Base-by-base conservation (phyloP, 805 yeast species). In the Aciculoconidium aculeatum region DNA sequence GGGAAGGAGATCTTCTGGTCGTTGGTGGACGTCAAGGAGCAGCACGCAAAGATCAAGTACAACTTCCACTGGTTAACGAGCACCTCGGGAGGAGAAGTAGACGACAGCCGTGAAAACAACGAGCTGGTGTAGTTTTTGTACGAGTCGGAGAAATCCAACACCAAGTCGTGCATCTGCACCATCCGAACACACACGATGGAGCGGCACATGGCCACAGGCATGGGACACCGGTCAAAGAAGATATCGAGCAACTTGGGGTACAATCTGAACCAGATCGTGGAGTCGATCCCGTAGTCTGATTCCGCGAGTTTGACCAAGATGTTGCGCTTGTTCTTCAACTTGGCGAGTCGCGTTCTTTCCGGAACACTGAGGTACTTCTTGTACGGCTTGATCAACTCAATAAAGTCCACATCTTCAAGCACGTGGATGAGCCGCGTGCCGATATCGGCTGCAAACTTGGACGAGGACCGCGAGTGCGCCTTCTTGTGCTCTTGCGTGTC, bases 241-340 rank as follows among this genome's bases (percentile, higher is more conserved):
- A 75, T 65, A 18, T 71, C 76, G 23, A 92, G 57, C 2, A 92
- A 59, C 20, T 70, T 72, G 2, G 96, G 96, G 44, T 83, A 87
- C 1, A 80, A 71, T 37, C 94, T 72, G 45, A 90, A 80, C 98
- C 98, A 92, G n/a, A 92, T 61, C 0, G 97, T 95, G 1, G 94
- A 78, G 57, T 92, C 98, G 7, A 92, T 88, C 2, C 97, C 96
- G 47, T 88, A 83, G 35, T 82, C 94, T 2, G 95, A 82, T 41
- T 85, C 95, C 0, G 95, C 95, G 5, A 92, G 60, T 28, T 77
- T 70, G 0, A 82, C 63, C n/a, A 94, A 55, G 2, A 85, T 68
- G 15, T 81, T 83, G 36, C 73, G 77, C 40, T 78, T 72, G 34
- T 70, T 71, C 37, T 65, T 73, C 19, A 92, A 55, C 42, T 81